Base-by-base conservation (phyloP, 2,329 filamentous ascomycete genomes). In the Colletotrichum tanaceti region DNA sequence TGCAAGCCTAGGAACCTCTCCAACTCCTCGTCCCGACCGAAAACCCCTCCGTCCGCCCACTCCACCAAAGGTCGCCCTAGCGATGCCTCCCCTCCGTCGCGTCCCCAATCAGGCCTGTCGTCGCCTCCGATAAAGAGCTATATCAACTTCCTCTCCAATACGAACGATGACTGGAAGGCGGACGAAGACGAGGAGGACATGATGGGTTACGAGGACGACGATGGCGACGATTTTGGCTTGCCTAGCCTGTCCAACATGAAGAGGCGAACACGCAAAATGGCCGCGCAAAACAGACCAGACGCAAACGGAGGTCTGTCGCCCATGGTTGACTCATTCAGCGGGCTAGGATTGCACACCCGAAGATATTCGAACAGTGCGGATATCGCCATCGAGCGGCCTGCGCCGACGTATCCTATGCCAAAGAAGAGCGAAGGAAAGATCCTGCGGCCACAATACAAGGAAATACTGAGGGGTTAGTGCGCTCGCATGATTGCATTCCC, bases 351-450 rank as follows among this genome's bases (percentile, higher is more conserved):
- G 58, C 79, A 77, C 60, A 78, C 77, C n/a, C 83, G 91, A 72
- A 85, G 88, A 61, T 90, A 91, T 68, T 92, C 93, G 32, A 91
- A 97, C 80, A 98, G 94, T 79, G 93, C 93, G 71, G 95, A 98
- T 78, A 98, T 98, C 77, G 94, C 94, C 20, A 92, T 97, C 75
- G 94, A 98, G 80, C 88, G 95, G 70, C 93, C 93, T 28, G 84
- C 91, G 46, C 89, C 93, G 16, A 90, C 89, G 70, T 98, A 98
- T 75, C 95, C 95, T 35, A 91, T 93, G 74, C 89, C 94, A 3
- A 95, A 94, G 80, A 97, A 94, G 79, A 90, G 87, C 71, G 94
- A 98, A 77, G 95, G 93, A 35, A 99, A 99, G 84, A 98, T 98
- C 68, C 83, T 99, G 24, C 89, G 96, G 71, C 96, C 96, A 59